Evolutionary conservation across 2,329 filamentous ascomycete species (phyloP), one percentile per base, ranked within the genome.

Genomic region (Coniella lustricola): DNA sequence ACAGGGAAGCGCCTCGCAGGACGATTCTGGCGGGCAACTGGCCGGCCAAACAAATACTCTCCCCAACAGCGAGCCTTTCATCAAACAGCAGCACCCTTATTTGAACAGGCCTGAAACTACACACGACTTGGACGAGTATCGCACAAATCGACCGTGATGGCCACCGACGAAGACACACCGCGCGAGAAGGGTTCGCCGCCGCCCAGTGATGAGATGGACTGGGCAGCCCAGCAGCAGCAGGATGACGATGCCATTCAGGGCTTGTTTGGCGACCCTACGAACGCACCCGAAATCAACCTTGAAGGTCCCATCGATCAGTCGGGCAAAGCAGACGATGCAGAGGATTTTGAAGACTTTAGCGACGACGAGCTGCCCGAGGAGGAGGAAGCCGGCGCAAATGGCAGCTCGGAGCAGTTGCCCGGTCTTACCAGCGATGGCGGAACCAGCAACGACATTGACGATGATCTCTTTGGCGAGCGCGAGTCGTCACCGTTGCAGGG

Each of bases 321-420:
- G 7, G 85, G 89, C 64, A 98, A 98, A 67, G 91, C 90, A 47
- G 90, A 90, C 52, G 87, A 97, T 67, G 93, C 93, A 35, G 71
- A 93, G 54, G 93, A 98, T 62, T 98, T 76, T 37, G 72, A 93
- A 53, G 91, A 98, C 62, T 97, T 78, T 59, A 90, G 97, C 54
- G 85, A 85, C 56, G 91, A 97, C 63, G 90, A 94, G 62, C 90
- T 96, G 54, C 75, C 95, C 7, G 85, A 89, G 10, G 88, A 93
- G 7, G 88, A 93, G 54, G 83, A 87, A 52, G 66, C 64, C 10
- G 65, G 62, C 4, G 65, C 20, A 21, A 46, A 44, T 38, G 52
- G 62, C 44, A 60, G 63, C 14, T 73, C 70, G 13, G 62, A 68
- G 40, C 73, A 79, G 48, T 62, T 74, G n/a, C 76, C 76, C 1